Evolutionary conservation across 345 rosid species (phyloP), one percentile per base, ranked within the genome.

Genomic region (Eucalyptus rudis): DNA sequence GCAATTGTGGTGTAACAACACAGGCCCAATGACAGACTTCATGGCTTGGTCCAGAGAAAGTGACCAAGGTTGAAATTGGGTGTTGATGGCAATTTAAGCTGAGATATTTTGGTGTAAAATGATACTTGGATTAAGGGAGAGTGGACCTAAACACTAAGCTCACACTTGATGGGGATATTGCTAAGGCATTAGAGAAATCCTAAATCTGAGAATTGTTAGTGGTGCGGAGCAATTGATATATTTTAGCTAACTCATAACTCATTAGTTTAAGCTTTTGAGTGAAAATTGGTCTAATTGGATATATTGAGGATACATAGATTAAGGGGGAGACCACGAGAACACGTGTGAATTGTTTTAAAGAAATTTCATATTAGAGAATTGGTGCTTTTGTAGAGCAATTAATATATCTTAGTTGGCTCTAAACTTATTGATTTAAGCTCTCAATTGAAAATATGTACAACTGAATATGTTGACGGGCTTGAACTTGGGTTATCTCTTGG

Each of bases 381-480:
- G 5, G 29, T 56, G 3, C 3, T 56, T 52, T 52, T 52, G 10
- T 52, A 52, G 10, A 56, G 29, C 1, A 52, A 19, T 10, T 56
- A 56, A 56, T 22, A 56, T 56, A 56, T 25, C 13, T 25, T 24
- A 56, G 5, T 56, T 56, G 6, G 6, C 29, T 24, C 62, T 24
- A 24, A 24, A 10, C 13, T 56, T 1, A 10, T 24, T 56, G 2
- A 0, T 56, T 56, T 24, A 56, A 8, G 3, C 29, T 56, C 0
- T 24, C 24, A 25, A 56, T 29, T 56, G 29, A 56, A 56, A 25
- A 56, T 56, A 22, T 0, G 13, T 24, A 24, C 1, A 56, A 56
- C 6, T 24, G 6, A 24, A 56, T 24, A 24, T 56, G 6, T 56
- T 56, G 29, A 56, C 0, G 6, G 13, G 13, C 13, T 56, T 56